phyloP scores from a whole-genome alignment of 805 yeast species.

The Candida sphagnicola region DNA sequence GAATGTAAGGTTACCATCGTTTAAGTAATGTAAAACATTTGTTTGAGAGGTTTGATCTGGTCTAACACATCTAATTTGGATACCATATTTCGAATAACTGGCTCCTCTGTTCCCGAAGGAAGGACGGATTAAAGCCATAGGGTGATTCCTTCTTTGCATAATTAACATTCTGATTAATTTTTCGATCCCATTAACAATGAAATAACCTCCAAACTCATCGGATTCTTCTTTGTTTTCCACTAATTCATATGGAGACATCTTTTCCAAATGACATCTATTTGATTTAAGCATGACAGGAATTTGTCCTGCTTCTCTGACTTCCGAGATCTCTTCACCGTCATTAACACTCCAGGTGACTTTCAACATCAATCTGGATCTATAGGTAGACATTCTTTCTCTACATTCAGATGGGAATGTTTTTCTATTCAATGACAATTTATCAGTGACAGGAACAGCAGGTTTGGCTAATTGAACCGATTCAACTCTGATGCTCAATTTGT shows the following conservation, averaged over 20 bases:
- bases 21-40: conserved; percentile 91
- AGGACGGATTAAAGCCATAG: conserved; percentile 96
- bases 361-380: conserved; percentile 72
- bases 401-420: conserved; percentile 75
- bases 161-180: conserved; percentile 94
- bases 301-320: conserved; percentile 86
- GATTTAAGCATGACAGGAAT: conserved; percentile 89
- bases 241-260: conserved; percentile 75
- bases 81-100: conserved; percentile 82
- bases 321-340: conserved; percentile 76
- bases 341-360: conserved; percentile 85
- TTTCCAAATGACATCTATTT: conserved; percentile 87
- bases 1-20: conserved; percentile 94
- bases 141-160: conserved; percentile 96
- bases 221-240: conserved; percentile 81
- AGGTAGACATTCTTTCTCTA: conserved; percentile 84
- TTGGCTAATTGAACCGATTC: conserved; percentile 84
- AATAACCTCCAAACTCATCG: conserved; percentile 96
- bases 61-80: conserved; percentile 89
- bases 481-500: conserved; percentile 78
- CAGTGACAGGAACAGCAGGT: conserved; percentile 70
- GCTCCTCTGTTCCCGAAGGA: conserved; percentile 94
- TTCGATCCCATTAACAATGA: conserved; percentile 94
- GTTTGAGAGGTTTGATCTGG: conserved; percentile 98
- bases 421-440: conserved; percentile 73